Evolutionary conservation across 2,329 filamentous ascomycete species (phyloP).

Genomic region (Rhynchosporium graminicola): DNA sequence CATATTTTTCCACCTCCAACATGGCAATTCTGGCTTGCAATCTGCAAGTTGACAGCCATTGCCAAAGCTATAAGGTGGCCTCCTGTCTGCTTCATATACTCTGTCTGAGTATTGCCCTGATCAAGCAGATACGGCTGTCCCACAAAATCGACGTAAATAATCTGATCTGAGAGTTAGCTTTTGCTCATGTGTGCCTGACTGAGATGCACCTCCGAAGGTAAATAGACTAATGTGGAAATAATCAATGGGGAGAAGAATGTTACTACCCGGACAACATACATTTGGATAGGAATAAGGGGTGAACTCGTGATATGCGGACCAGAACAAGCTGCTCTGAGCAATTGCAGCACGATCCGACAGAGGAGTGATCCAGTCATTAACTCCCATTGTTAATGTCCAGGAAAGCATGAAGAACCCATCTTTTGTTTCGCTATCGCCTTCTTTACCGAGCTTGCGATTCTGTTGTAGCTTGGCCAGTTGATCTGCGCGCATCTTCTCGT

Average conservation of each 20-base stretch:
- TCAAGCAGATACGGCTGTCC: conserved; percentile 12
- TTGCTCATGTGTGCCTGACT: too few species aligned
- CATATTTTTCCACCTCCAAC: conserved; percentile 10
- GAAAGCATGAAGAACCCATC: not conserved
- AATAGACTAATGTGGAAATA: too few species aligned
- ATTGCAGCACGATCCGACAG: conserved; percentile 3
- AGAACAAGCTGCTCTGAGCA: conserved; percentile 13
- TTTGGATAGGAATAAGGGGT: conserved; percentile 7
- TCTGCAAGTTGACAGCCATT: conserved; percentile 12
- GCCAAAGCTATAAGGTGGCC: conserved; percentile 7
- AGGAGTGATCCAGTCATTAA: conserved; percentile 3
- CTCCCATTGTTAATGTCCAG: conserved; percentile 4
- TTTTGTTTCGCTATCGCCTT: not conserved
- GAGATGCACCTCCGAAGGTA: too few species aligned
- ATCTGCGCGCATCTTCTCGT: conserved; percentile 8
- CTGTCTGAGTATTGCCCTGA: conserved; percentile 1
- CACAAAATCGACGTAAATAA: conserved; percentile 9
- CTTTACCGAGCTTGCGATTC: conserved; percentile 5
- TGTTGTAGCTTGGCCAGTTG: conserved; percentile 3
- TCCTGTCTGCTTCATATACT: conserved; percentile 7
- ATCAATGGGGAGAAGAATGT: too few species aligned
- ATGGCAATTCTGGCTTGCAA: conserved; percentile 15
- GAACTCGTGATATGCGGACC: conserved; percentile 6
- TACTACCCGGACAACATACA: not conserved
- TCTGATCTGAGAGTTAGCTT: too few species aligned